These are phyloP conservation scores for Rhodotorula sp. DNA, from an alignment of 1,284 basidiomycete genomes.

Conservation along the genomic window DNA sequence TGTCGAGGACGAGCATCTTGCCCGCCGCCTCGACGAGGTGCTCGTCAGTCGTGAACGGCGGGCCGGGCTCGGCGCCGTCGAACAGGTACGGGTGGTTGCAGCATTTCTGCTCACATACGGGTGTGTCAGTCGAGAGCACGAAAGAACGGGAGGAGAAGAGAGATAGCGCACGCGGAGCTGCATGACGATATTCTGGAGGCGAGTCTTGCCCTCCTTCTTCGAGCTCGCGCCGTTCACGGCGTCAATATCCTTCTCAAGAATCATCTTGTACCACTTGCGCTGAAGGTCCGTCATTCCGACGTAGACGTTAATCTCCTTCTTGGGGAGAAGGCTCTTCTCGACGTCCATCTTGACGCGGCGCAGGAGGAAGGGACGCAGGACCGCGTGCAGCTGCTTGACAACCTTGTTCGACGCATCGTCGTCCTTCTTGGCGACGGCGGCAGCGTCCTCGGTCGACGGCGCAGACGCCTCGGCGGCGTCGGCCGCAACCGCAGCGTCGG, in stretches of 20 bases:
- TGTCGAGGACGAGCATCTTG: constrained; percentile 98
- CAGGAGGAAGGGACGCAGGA: constrained; percentile 89
- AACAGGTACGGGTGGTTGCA: constrained; percentile 71
- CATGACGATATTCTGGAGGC: constrained; percentile 99
- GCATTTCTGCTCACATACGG: constrained; percentile 46
- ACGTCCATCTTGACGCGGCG: constrained; percentile 96
- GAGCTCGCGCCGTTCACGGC: constrained; percentile 92
- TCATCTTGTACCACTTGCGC: constrained; percentile 93
- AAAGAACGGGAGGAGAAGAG: not conserved
- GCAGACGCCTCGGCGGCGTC: constrained; percentile 22
- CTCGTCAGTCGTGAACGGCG: constrained; percentile 97
- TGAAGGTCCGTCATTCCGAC: constrained; percentile 98
- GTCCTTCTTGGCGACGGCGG: constrained; percentile 34
- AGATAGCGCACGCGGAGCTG: constrained; percentile 63
- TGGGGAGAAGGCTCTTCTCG: constrained; percentile 92
- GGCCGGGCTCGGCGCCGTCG: constrained; percentile 92
- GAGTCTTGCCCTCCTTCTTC: constrained; percentile 98
- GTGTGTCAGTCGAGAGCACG: too few relatives aligned
- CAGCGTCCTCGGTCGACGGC: constrained; percentile 18
- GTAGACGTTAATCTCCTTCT: constrained; percentile 99
- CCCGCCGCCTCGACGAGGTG: constrained; percentile 93
- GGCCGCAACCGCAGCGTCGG: constrained; percentile 21
- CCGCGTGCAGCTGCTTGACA: constrained; percentile 96
- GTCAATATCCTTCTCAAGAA: constrained; percentile 98
- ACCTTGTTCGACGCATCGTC: constrained; percentile 75